Base-by-base conservation (phyloP, 192 early-diverging fungal genomes). In the Radiomyces spectabilis region DNA sequence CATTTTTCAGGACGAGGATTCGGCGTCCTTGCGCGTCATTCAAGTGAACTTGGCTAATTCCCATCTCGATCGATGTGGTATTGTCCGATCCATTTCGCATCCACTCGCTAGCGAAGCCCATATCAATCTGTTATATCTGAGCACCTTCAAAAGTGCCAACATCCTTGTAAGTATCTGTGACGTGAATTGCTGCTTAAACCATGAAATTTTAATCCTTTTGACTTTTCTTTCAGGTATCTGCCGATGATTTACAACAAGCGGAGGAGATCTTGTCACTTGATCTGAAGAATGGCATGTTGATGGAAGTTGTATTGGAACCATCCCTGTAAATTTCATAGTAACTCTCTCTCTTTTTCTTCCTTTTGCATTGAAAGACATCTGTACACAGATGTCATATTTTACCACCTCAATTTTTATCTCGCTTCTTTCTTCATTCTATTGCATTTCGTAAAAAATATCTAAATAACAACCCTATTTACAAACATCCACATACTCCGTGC, bases 81-180 rank as follows among this genome's bases (percentile, higher is more conserved):
- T 87, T 45, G 79, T 87, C 4, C 76, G 73, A 41, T 84, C 81
- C 16, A 85, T 87, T 50, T 73, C 81, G 12, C 63, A 83, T 45
- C 83, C 80, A 4, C 68, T 87, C 34, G 68, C 67, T 9, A 65
- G 53, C 2, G 65, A 67, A 33, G 75, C 75, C 0, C 73, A 70
- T 19, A 76, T 87, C 51, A 80, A 87, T 29, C 37, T 87, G 19
- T 61, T 87, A 21, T 85, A 79, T 59, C 51, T 87, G 48, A 81
- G 78, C 45, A 87, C 85, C 8, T 82, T 67, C 34, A 80, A 59
- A 25, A 82, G 83, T 5, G 81, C 85, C 49, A 87, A 87, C 47
- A 66, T 87, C 30, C 56, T 87, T 32, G 85, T 86, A 59, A 49
- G 64, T 47, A 0, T 1, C 4, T 40, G 15, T 31, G 9, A 15